phyloP scores from a whole-genome alignment of 805 yeast genomes.

The Debaryomyces hansenii region DNA sequence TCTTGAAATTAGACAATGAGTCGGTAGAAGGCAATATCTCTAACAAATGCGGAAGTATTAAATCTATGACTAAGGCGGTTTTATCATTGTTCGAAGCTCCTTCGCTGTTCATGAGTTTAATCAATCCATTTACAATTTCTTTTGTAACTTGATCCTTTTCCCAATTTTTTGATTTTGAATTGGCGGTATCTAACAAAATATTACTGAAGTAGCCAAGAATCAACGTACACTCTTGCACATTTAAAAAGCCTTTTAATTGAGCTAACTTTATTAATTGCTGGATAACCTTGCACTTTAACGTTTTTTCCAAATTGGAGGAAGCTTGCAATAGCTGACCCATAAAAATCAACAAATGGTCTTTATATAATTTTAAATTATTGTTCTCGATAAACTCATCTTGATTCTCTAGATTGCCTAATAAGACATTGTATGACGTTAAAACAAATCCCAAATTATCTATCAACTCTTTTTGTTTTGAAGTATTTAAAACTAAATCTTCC shows the following conservation, averaged over 20 bases:
- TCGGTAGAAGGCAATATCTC: conserved; percentile 32
- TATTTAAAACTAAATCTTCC: conserved; percentile 37
- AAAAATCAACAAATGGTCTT: conserved; percentile 68
- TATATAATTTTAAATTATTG: conserved; percentile 45
- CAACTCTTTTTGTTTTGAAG: conserved; percentile 58
- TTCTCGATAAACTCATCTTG: conserved; percentile 10
- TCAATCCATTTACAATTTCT: conserved; percentile 57
- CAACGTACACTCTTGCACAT: conserved; percentile 55
- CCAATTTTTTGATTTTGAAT: conserved; percentile 31
- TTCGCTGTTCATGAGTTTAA: conserved; percentile 37
- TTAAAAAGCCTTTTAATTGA: conserved; percentile 49
- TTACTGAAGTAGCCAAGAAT: conserved; percentile 67
- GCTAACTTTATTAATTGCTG: conserved; percentile 62
- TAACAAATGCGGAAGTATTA: conserved; percentile 53
- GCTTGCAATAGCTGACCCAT: conserved; percentile 70
- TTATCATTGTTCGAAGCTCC: conserved; percentile 16
- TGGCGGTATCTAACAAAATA: conserved; percentile 41
- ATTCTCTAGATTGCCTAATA: conserved; percentile 8
- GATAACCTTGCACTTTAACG: conserved; percentile 65
- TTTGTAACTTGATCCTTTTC: conserved; percentile 50
- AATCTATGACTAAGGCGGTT: conserved; percentile 42
- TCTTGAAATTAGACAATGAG: conserved; percentile 9
- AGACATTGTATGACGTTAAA: conserved; percentile 43
- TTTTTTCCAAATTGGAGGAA: conserved; percentile 65
- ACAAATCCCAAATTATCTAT: conserved; percentile 63